Base-by-base conservation (phyloP, 306 rosid species). In the Parietaria judaica region DNA sequence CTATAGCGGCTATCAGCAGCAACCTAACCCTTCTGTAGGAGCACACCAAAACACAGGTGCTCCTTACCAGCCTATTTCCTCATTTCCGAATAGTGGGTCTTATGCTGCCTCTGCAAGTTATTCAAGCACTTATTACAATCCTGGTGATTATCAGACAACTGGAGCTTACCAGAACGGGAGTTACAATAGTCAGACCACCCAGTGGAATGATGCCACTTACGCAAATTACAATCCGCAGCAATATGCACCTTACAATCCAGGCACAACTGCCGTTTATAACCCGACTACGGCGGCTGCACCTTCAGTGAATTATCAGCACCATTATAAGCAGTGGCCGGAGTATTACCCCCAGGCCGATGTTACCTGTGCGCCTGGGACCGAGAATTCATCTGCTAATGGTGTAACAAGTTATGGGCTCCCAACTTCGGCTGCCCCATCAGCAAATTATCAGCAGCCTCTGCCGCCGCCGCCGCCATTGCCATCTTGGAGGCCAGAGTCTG, bases 91-190 rank as follows among this genome's bases (percentile, higher is more conserved):
- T 94, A 82, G 90, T 69, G 99, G 95, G 87, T 94, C 95, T 82
- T 86, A 88, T 94, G 94, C 94, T 86, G 97, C 87, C 81, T 83
- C 99, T 59, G 72, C 97, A 84, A 94, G 84, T 84, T 88, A 94
- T 88, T 81, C 99, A 82, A 86, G 95, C 95, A 88, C 99, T 94
- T 94, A 88, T 73, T 94, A 88, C 99, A 94, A 88, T 94, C 88
- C 99, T 88, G 99, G 86, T 94, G 99, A 94, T 94, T 88, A 88
- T 86, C 99, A 94, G 99, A 94, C 90, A 80, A 75, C 96, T 70
- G 95, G 94, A 76, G 91, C 85, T 71, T 94, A 88, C 70, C 79
- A 81, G 73, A 84, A 81, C 80, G 80, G 82, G 85, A 54, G 86
- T 67, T 94, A 88, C 71, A 79, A 76, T 78, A 86, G 84, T 72